phyloP scores from a whole-genome alignment of 2,329 filamentous ascomycete species.

The Dactylellina drechsleri region DNA sequence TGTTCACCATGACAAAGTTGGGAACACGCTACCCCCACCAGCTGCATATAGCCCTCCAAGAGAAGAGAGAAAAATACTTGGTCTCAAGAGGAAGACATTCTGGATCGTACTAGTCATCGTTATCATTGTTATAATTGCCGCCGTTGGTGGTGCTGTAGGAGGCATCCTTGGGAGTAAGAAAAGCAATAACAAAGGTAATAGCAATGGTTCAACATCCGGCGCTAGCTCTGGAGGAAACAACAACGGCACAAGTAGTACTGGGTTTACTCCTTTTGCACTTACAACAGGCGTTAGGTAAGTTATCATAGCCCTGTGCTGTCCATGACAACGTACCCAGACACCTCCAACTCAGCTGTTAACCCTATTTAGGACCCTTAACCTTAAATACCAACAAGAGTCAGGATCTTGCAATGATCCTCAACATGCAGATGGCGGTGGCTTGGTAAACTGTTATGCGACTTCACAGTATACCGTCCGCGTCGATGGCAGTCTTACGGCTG shows the following conservation, averaged over 20 bases:
- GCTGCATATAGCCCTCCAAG: conserved; percentile 20
- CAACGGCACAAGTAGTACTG: conserved; percentile 15
- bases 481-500: conserved; percentile 20
- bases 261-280: conserved; percentile 34
- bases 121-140: conserved; percentile 32
- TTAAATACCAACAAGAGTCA: conserved; percentile 23
- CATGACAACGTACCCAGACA: too few relatives aligned
- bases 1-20: too few relatives aligned
- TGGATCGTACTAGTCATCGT: conserved; percentile 43
- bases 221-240: conserved; percentile 17
- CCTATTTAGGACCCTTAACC: conserved; percentile 6
- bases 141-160: conserved; percentile 37
- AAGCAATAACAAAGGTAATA: conserved; percentile 19
- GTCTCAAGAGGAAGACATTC: conserved; percentile 48
- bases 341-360: too few relatives aligned
- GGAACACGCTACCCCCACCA: conserved; percentile 15
- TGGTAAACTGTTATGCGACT: conserved; percentile 27
- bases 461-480: conserved; percentile 33
- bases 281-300: conserved; percentile 27
- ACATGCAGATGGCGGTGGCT: conserved; percentile 9
- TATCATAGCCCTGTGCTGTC: too few relatives aligned
- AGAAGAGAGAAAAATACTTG: conserved; percentile 40
- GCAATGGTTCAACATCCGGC: not conserved
- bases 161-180: conserved; percentile 35
- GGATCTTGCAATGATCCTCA: conserved; percentile 46